A percentile compares a stretch with the other conserved stretches of the same genome.
These are phyloP conservation scores for Colletotrichum sp. DNA, from an alignment of 2,329 filamentous ascomycete species.

Conservation along the genomic window DNA sequence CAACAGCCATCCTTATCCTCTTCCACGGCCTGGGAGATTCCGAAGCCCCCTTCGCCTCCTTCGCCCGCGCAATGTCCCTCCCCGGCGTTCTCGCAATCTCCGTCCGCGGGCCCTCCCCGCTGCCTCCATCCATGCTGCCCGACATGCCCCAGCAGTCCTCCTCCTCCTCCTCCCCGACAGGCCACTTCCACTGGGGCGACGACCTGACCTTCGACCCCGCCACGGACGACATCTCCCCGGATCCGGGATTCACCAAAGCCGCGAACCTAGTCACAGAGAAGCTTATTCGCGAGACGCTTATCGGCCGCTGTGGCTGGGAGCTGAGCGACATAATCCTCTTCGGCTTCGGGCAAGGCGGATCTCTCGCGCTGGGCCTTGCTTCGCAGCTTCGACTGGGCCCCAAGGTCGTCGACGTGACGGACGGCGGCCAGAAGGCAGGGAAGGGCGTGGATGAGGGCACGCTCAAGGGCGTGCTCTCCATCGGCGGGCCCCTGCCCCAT, in stretches of 20 bases:
- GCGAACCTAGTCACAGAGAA: conserved; percentile 49
- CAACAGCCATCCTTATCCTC: conserved; percentile 78
- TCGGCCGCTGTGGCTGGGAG: conserved; percentile 64
- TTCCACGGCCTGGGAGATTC: conserved; percentile 87
- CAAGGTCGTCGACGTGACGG: conserved; percentile 38
- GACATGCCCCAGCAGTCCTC: conserved; percentile 20
- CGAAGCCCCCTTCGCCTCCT: conserved; percentile 68
- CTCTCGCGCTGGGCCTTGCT: conserved; percentile 62
- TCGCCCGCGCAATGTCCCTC: conserved; percentile 72
- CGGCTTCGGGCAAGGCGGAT: conserved; percentile 72
- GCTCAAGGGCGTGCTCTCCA: conserved; percentile 64
- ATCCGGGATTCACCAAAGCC: conserved; percentile 64
- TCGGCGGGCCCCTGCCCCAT: conserved; percentile 64
- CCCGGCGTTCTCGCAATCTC: conserved; percentile 80
- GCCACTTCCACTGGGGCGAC: conserved; percentile 70
- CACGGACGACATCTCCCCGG: conserved; percentile 61
- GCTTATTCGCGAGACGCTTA: conserved; percentile 55
- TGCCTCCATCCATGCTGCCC: conserved; percentile 72
- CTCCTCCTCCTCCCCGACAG: background rate
- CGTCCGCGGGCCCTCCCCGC: conserved; percentile 70
- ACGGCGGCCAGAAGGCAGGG: background rate
- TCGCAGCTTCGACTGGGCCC: conserved; percentile 43
- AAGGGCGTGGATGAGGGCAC: conserved; percentile 15
- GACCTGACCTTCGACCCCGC: conserved; percentile 59
- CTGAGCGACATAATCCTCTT: conserved; percentile 65